These are phyloP conservation scores for Sporisorium graminicola DNA, from an alignment of 1,284 basidiomycete species.

Conservation along the genomic window DNA sequence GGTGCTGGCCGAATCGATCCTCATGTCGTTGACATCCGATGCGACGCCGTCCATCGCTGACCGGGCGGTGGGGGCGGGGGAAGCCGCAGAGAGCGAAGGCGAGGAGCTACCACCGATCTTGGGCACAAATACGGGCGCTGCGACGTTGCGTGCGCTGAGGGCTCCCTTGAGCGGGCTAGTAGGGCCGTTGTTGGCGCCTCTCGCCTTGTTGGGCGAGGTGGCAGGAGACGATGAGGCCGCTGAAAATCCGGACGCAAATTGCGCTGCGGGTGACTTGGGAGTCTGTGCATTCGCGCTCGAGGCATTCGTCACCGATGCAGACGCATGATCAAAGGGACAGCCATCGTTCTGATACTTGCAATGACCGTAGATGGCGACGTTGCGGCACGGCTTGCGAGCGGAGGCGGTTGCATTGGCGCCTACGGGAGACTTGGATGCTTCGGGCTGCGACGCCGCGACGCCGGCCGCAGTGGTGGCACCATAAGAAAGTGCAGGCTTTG, in stretches of 20 bases:
- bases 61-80: slow-evolving; percentile 15
- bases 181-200: slow-evolving; percentile 20
- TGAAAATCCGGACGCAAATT: slow-evolving; percentile 23
- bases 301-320: slow-evolving; percentile 6
- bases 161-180: slow-evolving; percentile 49
- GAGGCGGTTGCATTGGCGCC: slow-evolving; percentile 19
- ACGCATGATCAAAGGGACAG: slow-evolving; percentile 45
- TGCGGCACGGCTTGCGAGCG: slow-evolving; percentile 46
- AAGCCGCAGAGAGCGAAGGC: slow-evolving; percentile 26
- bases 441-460: slow-evolving; percentile 5
- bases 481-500: slow-evolving; percentile 23
- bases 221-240: slow-evolving; percentile 24
- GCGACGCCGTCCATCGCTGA: slow-evolving; percentile 26
- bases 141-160: slow-evolving; percentile 57
- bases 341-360: slow-evolving; percentile 55
- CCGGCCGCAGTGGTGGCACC: slow-evolving; percentile 26
- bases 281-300: not conserved
- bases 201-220: slow-evolving; percentile 28
- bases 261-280: slow-evolving; percentile 26
- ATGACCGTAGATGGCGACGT: slow-evolving; percentile 51
- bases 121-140: slow-evolving; percentile 63
- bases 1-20: slow-evolving; percentile 21
- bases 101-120: slow-evolving; percentile 49
- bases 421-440: slow-evolving; percentile 37
- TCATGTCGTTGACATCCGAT: slow-evolving; percentile 28